A percentile compares a stretch with the other conserved stretches of the same genome.
These are phyloP conservation scores for Eimeria zaria DNA, from an alignment of 169 alveolate species.

Conservation along the genomic window DNA sequence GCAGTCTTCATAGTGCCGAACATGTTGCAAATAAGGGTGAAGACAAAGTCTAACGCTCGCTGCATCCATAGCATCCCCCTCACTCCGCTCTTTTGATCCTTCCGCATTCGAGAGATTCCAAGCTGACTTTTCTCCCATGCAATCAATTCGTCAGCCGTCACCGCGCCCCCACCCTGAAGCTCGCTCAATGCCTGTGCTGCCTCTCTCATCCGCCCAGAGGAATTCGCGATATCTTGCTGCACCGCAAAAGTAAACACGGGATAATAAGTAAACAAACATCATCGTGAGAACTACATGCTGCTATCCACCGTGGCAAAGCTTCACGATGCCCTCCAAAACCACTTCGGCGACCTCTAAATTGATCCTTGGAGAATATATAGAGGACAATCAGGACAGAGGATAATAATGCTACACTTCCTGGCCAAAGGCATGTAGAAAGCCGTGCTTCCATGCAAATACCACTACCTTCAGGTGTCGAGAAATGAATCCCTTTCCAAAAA, in stretches of 20 bases:
- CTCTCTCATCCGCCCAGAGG: slow-evolving; percentile 62
- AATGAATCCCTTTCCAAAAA: slow-evolving; percentile 54
- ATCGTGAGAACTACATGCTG: neutral
- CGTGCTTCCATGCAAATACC: neutral
- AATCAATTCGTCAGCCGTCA: slow-evolving; percentile 63
- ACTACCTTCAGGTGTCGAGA: slow-evolving; percentile 63
- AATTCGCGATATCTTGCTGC: slow-evolving; percentile 76
- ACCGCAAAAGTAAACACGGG: neutral
- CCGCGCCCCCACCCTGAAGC: slow-evolving; percentile 62
- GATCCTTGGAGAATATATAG: too few relatives aligned
- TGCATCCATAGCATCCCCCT: slow-evolving; percentile 85
- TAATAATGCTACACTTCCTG: neutral
- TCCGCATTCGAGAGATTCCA: slow-evolving; percentile 78
- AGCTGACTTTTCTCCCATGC: slow-evolving; percentile 32
- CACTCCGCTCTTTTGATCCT: slow-evolving; percentile 82
- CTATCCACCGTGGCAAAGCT: neutral
- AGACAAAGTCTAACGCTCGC: slow-evolving; percentile 85
- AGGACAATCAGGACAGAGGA: neutral
- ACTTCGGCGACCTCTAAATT: neutral
- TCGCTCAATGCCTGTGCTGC: slow-evolving; percentile 64
- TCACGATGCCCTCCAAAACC: neutral
- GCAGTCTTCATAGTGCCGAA: slow-evolving; percentile 63
- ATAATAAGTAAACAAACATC: neutral
- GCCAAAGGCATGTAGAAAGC: neutral
- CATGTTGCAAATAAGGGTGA: slow-evolving; percentile 74